Percentiles rank a stretch among this genome's conserved stretches.
phyloP scores from a whole-genome alignment of 2,329 filamentous ascomycete species.

The Teratosphaeria gauchensis region DNA sequence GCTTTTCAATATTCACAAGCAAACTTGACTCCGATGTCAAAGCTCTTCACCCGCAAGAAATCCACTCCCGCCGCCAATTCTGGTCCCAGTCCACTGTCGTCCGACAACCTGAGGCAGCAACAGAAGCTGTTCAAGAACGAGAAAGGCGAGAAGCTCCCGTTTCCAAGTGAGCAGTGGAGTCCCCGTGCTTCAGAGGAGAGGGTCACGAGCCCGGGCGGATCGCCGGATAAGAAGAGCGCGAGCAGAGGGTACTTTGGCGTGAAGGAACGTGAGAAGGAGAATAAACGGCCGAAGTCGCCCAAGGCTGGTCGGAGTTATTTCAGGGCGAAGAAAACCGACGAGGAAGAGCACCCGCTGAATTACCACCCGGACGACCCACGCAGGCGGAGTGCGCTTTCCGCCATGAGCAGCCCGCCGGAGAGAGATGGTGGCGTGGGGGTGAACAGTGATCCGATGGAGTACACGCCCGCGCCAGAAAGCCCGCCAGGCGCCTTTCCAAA shows the following conservation, averaged over 20 bases:
- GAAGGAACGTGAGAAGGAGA: conserved; percentile 17
- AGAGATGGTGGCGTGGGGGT: conserved; percentile 14
- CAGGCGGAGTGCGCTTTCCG: conserved; percentile 54
- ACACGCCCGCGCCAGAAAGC: conserved; percentile 21
- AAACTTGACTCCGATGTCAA: not conserved
- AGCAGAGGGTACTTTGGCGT: conserved; percentile 9
- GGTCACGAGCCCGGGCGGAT: not conserved
- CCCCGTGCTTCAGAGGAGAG: not conserved
- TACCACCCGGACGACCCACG: conserved; percentile 81
- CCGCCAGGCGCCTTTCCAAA: conserved; percentile 41
- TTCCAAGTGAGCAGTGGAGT: not conserved
- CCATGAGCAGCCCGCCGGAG: conserved; percentile 16
- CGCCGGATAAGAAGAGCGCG: conserved; percentile 15
- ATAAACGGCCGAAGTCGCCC: conserved; percentile 13
- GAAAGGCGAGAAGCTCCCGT: not conserved
- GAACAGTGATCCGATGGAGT: conserved; percentile 21
- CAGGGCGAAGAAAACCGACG: conserved; percentile 35
- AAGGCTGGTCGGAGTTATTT: conserved; percentile 19
- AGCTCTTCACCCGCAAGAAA: not conserved
- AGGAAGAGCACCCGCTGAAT: conserved; percentile 80
- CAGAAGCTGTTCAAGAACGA: not conserved
- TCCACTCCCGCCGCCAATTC: not conserved
- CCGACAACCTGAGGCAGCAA: not conserved
- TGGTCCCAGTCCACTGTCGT: not conserved
- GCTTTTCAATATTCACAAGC: not conserved